A percentile compares a stretch with the other conserved stretches of the same genome.
Conservation (phyloP, 2,329 filamentous ascomycete genomes). For the Pseudogymnoascus sp. region DNA sequence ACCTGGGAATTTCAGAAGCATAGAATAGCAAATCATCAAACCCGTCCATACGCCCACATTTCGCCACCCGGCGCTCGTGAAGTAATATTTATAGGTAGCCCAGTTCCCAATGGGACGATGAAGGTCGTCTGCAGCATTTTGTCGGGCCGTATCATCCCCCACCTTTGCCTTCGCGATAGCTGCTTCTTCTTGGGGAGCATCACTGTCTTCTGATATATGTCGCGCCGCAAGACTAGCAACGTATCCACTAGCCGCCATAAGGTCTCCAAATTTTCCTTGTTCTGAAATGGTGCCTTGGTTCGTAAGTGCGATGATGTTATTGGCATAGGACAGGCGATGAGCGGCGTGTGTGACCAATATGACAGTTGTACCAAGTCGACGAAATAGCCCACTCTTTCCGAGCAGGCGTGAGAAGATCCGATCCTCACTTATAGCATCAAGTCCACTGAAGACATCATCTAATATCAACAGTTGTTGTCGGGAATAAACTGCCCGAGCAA, state of each 20-base stretch:
- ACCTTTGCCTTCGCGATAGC: neutral
- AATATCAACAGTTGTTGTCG: conserved; percentile 17
- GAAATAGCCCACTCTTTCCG: conserved; percentile 13
- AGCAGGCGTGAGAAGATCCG: conserved; percentile 16
- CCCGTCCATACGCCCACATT: conserved; percentile 9
- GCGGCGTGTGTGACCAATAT: conserved; percentile 28
- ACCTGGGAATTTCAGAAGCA: conserved; percentile 13
- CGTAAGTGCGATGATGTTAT: conserved; percentile 32
- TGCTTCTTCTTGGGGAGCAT: conserved; percentile 1
- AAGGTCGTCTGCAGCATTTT: conserved; percentile 16
- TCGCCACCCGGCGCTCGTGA: conserved; percentile 13
- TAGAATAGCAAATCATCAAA: conserved; percentile 11
- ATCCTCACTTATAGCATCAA: conserved; percentile 18
- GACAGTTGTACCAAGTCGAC: conserved; percentile 26
- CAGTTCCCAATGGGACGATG: conserved; percentile 16
- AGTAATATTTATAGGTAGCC: conserved; percentile 17
- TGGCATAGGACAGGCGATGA: conserved; percentile 28
- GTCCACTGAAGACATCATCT: conserved; percentile 21
- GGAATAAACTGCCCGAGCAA: conserved; percentile 20
- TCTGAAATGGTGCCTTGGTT: conserved; percentile 20
- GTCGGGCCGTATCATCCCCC: conserved; percentile 10
- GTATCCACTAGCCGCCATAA: conserved; percentile 14
- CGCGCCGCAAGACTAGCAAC: conserved; percentile 16
- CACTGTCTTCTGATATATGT: conserved; percentile 11
- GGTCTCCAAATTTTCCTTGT: conserved; percentile 15